Conservation (phyloP, 2,329 filamentous ascomycete species). For the Colletotrichum abscissum region DNA sequence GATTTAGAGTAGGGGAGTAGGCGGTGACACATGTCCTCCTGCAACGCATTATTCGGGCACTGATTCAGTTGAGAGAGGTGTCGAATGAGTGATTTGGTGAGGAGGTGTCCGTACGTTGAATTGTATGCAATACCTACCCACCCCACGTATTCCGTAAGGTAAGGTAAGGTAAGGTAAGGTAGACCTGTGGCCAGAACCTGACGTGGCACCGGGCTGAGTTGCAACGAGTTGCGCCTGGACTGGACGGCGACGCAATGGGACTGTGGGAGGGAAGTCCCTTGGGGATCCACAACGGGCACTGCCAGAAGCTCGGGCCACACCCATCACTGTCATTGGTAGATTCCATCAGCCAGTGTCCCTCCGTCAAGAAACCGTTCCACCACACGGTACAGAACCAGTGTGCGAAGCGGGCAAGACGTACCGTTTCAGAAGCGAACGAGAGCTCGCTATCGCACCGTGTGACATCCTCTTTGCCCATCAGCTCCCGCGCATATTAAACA, state of each 20-base stretch:
- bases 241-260: not conserved
- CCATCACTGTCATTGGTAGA: not conserved
- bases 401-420: not conserved
- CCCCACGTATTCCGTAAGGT: too few species aligned
- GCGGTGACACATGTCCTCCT: constrained; percentile 3
- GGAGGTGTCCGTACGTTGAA: too few species aligned
- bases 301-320: constrained; percentile 23
- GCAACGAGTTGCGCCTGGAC: not conserved
- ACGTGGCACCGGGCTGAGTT: constrained; percentile 36
- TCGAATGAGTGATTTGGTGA: not conserved
- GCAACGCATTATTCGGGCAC: not conserved
- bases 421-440: not conserved
- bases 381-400: not conserved
- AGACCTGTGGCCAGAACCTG: constrained; percentile 23
- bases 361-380: not conserved
- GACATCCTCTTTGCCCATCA: not conserved
- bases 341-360: not conserved
- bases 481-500: too few species aligned
- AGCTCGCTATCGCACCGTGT: not conserved
- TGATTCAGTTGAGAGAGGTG: not conserved
- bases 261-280: constrained; percentile 15
- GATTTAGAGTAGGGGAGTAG: not conserved
- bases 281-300: constrained; percentile 28
- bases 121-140: too few species aligned
- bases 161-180: not conserved